phyloP scores from a whole-genome alignment of 768 basidiomycete genomes.

The Boletus rubescentipes region DNA sequence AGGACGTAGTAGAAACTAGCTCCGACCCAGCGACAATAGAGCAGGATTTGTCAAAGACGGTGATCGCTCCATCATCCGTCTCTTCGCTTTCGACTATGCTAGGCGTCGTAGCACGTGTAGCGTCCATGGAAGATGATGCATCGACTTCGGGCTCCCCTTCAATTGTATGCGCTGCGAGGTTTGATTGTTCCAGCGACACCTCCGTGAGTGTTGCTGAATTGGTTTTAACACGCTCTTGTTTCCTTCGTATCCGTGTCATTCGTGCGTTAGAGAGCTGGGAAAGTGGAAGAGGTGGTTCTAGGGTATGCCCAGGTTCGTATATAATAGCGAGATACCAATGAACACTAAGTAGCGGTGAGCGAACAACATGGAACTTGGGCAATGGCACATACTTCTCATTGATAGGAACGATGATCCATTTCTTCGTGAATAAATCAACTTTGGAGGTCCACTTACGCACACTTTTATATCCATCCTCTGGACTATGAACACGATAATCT shows the following conservation, averaged over 20 bases:
- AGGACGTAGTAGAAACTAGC: conserved; percentile 6
- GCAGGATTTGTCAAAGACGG: conserved; percentile 15
- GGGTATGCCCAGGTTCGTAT: conserved; percentile 66
- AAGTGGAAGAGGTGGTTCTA: conserved; percentile 48
- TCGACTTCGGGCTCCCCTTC: conserved; percentile 16
- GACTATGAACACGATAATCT: conserved; percentile 29
- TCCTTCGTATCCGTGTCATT: conserved; percentile 23
- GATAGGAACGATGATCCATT: conserved; percentile 92
- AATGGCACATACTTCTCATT: conserved; percentile 78
- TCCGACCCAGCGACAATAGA: conserved; percentile 11
- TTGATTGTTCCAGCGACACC: conserved; percentile 1
- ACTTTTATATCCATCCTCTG: conserved; percentile 71
- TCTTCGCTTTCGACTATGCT: conserved; percentile 16
- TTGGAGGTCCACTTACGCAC: conserved; percentile 95
- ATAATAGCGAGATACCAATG: conserved; percentile 99
- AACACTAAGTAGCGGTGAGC: conserved; percentile 47
- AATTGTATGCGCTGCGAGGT: background rate
- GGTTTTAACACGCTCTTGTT: conserved; percentile 4
- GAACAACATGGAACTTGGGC: background rate
- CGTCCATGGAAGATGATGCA: conserved; percentile 12
- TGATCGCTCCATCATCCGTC: conserved; percentile 8
- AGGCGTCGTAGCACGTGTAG: conserved; percentile 24
- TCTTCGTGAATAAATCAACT: conserved; percentile 85
- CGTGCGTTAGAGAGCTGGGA: conserved; percentile 8
- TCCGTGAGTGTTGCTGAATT: conserved; percentile 1